Evolutionary conservation across 305 asterid genomes (phyloP).

Genomic region (Nicotiana rustica): DNA sequence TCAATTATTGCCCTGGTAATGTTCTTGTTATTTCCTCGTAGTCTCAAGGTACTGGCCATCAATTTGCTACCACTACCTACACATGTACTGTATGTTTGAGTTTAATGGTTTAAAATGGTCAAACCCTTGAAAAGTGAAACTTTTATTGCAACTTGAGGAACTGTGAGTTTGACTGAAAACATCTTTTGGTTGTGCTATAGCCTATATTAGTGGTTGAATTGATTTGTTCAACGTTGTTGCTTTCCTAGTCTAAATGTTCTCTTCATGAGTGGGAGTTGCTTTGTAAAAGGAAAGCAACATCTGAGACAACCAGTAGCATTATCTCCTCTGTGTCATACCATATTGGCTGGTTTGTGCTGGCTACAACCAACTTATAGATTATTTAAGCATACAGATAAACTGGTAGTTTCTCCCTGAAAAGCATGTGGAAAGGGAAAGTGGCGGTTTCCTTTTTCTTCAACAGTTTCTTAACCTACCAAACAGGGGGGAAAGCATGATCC

Average conservation of each 20-base stretch:
- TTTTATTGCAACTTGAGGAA: constrained; percentile 32
- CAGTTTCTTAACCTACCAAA: constrained; percentile 25
- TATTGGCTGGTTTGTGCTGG: constrained; percentile 25
- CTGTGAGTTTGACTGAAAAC: background rate
- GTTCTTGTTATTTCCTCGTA: background rate
- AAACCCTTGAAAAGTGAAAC: constrained; percentile 27
- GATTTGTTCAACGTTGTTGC: constrained; percentile 15
- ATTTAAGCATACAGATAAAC: constrained; percentile 25
- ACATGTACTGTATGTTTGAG: constrained; percentile 13
- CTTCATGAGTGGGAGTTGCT: constrained; percentile 27
- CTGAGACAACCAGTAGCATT: constrained; percentile 12
- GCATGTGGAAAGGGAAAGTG: constrained; percentile 2
- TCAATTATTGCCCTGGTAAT: constrained; percentile 24
- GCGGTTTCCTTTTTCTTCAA: background rate
- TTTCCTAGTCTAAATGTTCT: constrained; percentile 14
- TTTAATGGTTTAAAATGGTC: constrained; percentile 37
- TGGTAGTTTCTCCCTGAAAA: constrained; percentile 16
- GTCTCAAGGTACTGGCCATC: constrained; percentile 34
- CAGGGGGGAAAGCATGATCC: background rate
- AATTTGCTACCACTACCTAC: constrained; percentile 31
- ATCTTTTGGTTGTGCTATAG: background rate
- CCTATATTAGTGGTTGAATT: background rate
- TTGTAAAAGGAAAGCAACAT: background rate
- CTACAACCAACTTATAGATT: background rate
- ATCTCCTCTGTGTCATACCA: constrained; percentile 15